Evolutionary conservation across 2,329 filamentous ascomycete species (phyloP), one percentile per base, ranked within the genome.

Genomic region (Exophiala sideris): DNA sequence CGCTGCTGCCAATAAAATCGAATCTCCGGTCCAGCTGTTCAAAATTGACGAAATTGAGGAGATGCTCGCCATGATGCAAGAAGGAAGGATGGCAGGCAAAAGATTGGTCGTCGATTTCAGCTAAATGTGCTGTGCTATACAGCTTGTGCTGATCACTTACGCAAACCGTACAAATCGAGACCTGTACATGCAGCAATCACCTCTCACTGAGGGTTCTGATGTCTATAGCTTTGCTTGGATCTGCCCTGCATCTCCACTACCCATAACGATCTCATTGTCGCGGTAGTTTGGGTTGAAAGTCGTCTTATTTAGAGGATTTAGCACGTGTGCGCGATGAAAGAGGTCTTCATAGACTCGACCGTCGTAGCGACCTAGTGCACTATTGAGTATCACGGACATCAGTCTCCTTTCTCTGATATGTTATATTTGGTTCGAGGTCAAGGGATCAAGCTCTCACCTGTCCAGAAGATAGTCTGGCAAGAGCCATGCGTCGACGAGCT

Each of bases 401-500:
- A 48, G 40, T 38, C 5, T 8, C 4, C 20, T 16, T 40, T 48
- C 12, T n/a, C 18, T 16, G 3, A 34, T 6, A 11, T 33, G 24
- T 20, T 33, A n/a, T n/a, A n/a, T n/a, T n/a, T n/a, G 10, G 2
- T 18, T 18, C 3, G 16, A 18, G 16, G 16, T 18, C 16, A 18
- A 44, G 21, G 42, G 34, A 41, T 20, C 16, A 18, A 18, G 8
- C 5, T 44, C 41, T 45, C 18, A 56, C 53, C 49, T 52, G 45
- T 90, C 87, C 2, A 90, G 77, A 62, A 88, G 84, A 84, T 85
- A 90, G 66, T 91, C 87, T 1, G 86, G 84, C 70, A 90, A 87
- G 52, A 81, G 79, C 87, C 87, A 90, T 0, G 84, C 76, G 65
- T 91, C 87, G 0, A 89, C 87, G 7, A 91, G 73, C 7, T 81